Base-by-base conservation (phyloP, 441 rosid species). In the Corymbia calophylla region DNA sequence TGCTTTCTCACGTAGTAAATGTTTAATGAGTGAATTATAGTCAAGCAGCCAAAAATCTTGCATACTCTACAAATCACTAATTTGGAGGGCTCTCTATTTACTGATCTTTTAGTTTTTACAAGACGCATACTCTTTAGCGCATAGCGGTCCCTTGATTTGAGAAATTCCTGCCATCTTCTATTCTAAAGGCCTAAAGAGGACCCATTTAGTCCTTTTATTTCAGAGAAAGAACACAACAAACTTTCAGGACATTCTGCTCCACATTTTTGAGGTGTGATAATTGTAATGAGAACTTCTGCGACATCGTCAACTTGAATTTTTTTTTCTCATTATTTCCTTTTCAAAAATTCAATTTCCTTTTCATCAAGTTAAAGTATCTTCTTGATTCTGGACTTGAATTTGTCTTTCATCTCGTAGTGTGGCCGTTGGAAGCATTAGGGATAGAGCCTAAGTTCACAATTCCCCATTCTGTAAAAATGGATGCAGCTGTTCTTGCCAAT, bases 351-450 rank as follows among this genome's bases (percentile, higher is more conserved):
- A n/a, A n/a, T n/a, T n/a, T n/a, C n/a, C n/a, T 21, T 85, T 44
- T 54, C 66, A 21, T 86, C 25, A 86, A 53, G 15, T n/a, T 51
- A 14, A 32, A 32, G 29, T 86, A 86, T 47, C 44, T 86, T 35
- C 62, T 51, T 14, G 19, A 64, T 64, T 84, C 31, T 87, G 84
- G 87, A 86, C 86, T 90, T 64, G 49, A 62, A 29, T 88, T 53
- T 27, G 49, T 87, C 39, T 66, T 66, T 91, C 90, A 70, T 62
- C 77, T 89, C 87, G 89, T 96, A 98, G 99, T 96, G 88, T 97
- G 97, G 99, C 99, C 99, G 4, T 91, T 95, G 94, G 94, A 96
- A 86, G 99, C 99, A 48, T 89, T 98, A 91, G 99, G 99, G 84
- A 96, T 98, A 55, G 99, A 98, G 93, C 99, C 98, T 31, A 94